These are phyloP conservation scores for Botrytis cinerea DNA, from an alignment of 2,329 filamentous ascomycete species.

Conservation along the genomic window DNA sequence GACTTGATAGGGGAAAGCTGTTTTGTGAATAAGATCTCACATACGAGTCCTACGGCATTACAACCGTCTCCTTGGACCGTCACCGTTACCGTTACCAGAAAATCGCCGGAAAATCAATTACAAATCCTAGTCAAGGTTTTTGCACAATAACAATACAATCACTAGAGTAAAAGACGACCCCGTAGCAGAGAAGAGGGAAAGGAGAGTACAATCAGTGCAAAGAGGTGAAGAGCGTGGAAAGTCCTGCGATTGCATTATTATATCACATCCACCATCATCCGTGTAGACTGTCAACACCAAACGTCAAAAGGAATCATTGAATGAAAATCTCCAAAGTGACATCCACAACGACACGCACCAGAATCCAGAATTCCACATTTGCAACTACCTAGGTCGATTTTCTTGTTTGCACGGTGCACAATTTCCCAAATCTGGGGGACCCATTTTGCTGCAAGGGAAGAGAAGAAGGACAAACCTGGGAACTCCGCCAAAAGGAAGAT, in stretches of 20 bases:
- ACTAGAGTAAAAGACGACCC: not conserved
- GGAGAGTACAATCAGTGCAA: not conserved
- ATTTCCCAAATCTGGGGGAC: constrained; percentile 2
- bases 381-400: not conserved
- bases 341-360: not conserved
- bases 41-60: not conserved
- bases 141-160: not conserved
- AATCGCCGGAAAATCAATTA: not conserved
- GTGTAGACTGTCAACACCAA: not conserved
- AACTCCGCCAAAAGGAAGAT: constrained; percentile 1
- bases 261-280: not conserved
- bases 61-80: not conserved
- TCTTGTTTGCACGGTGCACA: not conserved
- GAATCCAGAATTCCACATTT: constrained; percentile 5
- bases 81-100: not conserved
- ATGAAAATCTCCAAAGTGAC: not conserved
- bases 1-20: no score
- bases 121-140: not conserved
- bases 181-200: not conserved
- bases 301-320: not conserved
- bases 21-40: not conserved
- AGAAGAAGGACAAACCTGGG: not conserved
- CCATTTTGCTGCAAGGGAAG: not conserved
- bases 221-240: not conserved
- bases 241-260: not conserved